phyloP scores from a whole-genome alignment of 345 rosid genomes.

The Syzygium grande region DNA sequence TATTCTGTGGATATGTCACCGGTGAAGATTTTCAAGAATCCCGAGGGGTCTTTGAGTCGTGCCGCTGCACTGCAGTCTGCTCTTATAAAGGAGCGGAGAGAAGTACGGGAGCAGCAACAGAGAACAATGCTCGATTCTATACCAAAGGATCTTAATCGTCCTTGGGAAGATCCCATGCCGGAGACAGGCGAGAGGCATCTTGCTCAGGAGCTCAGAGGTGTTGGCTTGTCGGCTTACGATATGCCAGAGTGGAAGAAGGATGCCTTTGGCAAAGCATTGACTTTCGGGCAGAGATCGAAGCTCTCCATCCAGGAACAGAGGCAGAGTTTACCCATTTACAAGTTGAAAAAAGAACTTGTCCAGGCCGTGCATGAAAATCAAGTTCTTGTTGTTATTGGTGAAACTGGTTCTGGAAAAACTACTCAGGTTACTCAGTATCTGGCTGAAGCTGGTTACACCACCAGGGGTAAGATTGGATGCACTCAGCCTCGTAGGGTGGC shows the following conservation, averaged over 20 bases:
- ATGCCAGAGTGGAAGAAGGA: constrained; percentile 98
- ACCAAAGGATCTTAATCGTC: constrained; percentile 95
- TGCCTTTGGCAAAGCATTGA: constrained; percentile 68
- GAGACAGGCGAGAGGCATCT: constrained; percentile 91
- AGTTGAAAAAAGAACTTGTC: constrained; percentile 73
- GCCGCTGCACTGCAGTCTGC: constrained; percentile 96
- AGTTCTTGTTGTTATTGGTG: constrained; percentile 78
- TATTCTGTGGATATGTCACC: constrained; percentile 75
- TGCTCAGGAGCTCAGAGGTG: constrained; percentile 89
- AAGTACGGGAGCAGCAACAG: constrained; percentile 78
- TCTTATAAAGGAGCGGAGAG: constrained; percentile 75
- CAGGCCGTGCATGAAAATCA: constrained; percentile 86
- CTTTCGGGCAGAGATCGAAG: constrained; percentile 77
- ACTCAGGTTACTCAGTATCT: constrained; percentile 87
- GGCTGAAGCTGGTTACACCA: constrained; percentile 71
- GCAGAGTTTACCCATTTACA: constrained; percentile 87
- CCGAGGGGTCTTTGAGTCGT: constrained; percentile 86
- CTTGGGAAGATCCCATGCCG: constrained; percentile 97
- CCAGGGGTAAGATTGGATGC: constrained; percentile 72
- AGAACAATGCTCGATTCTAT: constrained; percentile 89
- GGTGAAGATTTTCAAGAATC: constrained; percentile 87
- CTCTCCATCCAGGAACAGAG: constrained; percentile 88
- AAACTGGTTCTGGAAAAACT: constrained; percentile 84
- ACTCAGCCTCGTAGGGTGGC: constrained; percentile 91
- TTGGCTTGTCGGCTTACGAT: constrained; percentile 80